phyloP scores from a whole-genome alignment of 495 filamentous ascomycete species.

The Tuber magnatum region DNA sequence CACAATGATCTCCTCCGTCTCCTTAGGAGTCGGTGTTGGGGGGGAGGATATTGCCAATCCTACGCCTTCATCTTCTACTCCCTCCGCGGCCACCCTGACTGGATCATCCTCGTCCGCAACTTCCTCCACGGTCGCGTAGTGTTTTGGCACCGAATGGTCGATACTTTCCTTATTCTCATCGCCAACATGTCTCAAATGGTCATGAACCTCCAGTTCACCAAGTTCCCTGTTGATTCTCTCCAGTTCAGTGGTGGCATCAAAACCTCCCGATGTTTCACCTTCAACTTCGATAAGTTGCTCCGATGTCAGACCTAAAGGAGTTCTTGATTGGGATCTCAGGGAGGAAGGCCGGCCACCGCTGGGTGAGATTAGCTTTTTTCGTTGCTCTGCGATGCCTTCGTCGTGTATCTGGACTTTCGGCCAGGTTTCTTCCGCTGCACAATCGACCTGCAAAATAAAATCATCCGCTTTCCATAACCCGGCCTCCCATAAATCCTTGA shows the following conservation, averaged over 20 bases:
- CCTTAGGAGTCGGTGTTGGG: slow-evolving; percentile 9
- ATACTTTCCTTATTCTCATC: slow-evolving; percentile 38
- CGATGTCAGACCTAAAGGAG: slow-evolving; percentile 22
- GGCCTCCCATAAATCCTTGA: slow-evolving; percentile 33
- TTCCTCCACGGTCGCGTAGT: slow-evolving; percentile 33
- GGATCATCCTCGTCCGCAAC: slow-evolving; percentile 32
- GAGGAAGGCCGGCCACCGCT: slow-evolving; percentile 3
- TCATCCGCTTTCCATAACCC: slow-evolving; percentile 31
- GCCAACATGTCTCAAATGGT: slow-evolving; percentile 6
- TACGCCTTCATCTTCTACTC: slow-evolving; percentile 20
- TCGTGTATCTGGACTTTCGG: slow-evolving; percentile 26
- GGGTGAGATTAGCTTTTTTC: slow-evolving; percentile 10
- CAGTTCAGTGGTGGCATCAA: slow-evolving; percentile 27
- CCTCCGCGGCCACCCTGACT: neutral
- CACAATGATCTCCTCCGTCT: slow-evolving; percentile 21
- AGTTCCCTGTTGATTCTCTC: slow-evolving; percentile 37
- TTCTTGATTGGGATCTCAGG: slow-evolving; percentile 15
- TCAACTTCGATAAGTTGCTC: slow-evolving; percentile 33
- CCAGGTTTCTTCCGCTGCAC: slow-evolving; percentile 27
- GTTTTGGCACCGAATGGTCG: slow-evolving; percentile 19
- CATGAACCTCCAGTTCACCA: slow-evolving; percentile 28
- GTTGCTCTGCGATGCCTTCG: slow-evolving; percentile 12
- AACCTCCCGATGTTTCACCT: slow-evolving; percentile 7
- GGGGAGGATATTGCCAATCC: slow-evolving; percentile 26
- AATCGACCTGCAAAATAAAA: slow-evolving; percentile 31